phyloP scores from a whole-genome alignment of 2,329 filamentous ascomycete genomes.

The Trichoderma hamatum region DNA sequence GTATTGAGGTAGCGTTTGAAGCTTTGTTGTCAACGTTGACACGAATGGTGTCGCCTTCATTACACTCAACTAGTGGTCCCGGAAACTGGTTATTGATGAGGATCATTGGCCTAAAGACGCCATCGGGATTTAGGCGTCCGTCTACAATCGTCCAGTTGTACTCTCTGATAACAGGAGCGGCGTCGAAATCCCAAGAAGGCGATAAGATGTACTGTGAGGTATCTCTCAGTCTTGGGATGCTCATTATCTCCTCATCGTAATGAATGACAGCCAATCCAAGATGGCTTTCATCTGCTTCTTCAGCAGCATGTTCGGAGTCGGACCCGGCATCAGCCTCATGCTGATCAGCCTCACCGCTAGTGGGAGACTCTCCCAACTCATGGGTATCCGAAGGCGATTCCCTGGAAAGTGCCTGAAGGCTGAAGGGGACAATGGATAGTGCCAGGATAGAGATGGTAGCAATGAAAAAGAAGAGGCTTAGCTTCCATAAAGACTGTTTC shows the following conservation, averaged over 20 bases:
- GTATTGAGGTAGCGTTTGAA: constrained; percentile 66
- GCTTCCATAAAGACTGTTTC: constrained; percentile 24
- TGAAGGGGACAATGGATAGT: constrained; percentile 32
- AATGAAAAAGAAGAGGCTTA: constrained; percentile 32
- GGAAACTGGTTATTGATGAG: constrained; percentile 77
- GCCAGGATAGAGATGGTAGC: constrained; percentile 33
- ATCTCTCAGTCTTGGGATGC: constrained; percentile 36
- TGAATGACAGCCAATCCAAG: constrained; percentile 25
- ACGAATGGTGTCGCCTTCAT: constrained; percentile 71
- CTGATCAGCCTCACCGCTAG: background rate
- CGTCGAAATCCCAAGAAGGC: constrained; percentile 57
- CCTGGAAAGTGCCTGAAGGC: constrained; percentile 26
- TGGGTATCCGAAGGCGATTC: background rate
- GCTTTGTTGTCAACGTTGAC: constrained; percentile 71
- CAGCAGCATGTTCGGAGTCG: constrained; percentile 8
- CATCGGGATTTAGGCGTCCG: constrained; percentile 63
- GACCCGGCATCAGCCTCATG: constrained; percentile 13
- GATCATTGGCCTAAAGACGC: constrained; percentile 60
- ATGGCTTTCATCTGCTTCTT: background rate
- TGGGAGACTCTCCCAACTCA: background rate
- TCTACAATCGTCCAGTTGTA: constrained; percentile 65
- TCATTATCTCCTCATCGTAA: constrained; percentile 34
- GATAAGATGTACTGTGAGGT: constrained; percentile 60
- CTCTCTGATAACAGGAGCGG: constrained; percentile 54
- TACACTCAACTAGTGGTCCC: constrained; percentile 71